phyloP scores from a whole-genome alignment of 257 asterid species.

The Nicotiana benthamiana region DNA sequence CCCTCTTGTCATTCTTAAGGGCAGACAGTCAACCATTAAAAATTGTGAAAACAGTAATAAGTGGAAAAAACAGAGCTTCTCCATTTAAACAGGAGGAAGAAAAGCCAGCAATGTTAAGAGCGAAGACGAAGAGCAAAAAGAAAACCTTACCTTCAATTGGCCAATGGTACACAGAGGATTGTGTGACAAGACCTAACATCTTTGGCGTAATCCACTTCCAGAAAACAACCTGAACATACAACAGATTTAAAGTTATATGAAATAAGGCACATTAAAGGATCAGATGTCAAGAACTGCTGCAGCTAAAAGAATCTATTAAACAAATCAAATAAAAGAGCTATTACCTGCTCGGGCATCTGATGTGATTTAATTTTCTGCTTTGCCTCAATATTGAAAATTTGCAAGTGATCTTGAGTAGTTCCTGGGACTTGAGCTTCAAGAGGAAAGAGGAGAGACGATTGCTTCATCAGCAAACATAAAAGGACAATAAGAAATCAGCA shows the following conservation, averaged over 20 bases:
- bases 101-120: not conserved
- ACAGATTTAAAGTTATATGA: not conserved
- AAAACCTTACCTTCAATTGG: conserved; percentile 64
- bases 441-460: conserved; percentile 12
- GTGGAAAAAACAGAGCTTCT: not conserved
- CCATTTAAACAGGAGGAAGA: not conserved
- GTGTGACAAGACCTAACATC: conserved; percentile 95
- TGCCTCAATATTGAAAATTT: conserved; percentile 95
- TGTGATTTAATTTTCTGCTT: conserved; percentile 88
- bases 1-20: conserved; percentile 1
- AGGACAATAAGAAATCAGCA: not conserved
- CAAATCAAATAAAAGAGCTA: not conserved
- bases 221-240: conserved; percentile 62
- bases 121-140: not conserved
- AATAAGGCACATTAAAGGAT: not conserved
- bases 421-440: conserved; percentile 94
- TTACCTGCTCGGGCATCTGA: conserved; percentile 99
- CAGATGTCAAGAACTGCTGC: not conserved
- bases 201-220: conserved; percentile 98
- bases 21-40: not conserved
- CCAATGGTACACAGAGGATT: conserved; percentile 97
- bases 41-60: not conserved
- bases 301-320: not conserved
- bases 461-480: not conserved
- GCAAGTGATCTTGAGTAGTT: conserved; percentile 92